phyloP scores from a whole-genome alignment of 192 early-diverging fungal genomes.

The Coemansia sp. region DNA sequence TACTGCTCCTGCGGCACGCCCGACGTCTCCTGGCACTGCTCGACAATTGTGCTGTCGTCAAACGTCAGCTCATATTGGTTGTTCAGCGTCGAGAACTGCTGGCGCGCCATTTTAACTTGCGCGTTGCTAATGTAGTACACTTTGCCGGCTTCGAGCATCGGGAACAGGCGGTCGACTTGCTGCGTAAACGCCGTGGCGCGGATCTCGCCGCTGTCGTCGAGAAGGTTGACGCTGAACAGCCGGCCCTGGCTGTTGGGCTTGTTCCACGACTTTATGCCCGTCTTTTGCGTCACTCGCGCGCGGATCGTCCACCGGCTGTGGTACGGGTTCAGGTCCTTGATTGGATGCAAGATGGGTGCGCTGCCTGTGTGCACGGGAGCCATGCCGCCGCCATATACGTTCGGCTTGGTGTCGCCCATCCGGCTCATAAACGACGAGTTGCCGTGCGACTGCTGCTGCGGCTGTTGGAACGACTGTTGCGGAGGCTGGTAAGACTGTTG shows the following conservation, averaged over 20 bases:
- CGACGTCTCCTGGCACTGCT: slow-evolving; percentile 46
- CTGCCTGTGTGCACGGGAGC: slow-evolving; percentile 46
- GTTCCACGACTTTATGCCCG: slow-evolving; percentile 75
- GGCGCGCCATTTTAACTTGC: slow-evolving; percentile 78
- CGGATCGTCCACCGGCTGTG: slow-evolving; percentile 95
- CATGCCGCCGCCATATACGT: slow-evolving; percentile 9
- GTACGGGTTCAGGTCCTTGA: slow-evolving; percentile 82
- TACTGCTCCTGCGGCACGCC: slow-evolving; percentile 54
- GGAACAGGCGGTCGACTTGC: slow-evolving; percentile 73
- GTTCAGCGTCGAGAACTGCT: slow-evolving; percentile 74
- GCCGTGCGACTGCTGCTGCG: slow-evolving; percentile 13
- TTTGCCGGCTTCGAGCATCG: slow-evolving; percentile 75
- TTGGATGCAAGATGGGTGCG: slow-evolving; percentile 49
- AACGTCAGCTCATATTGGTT: slow-evolving; percentile 93
- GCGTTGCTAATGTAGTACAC: slow-evolving; percentile 85
- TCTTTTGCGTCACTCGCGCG: slow-evolving; percentile 84
- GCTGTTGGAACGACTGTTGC: slow-evolving; percentile 18
- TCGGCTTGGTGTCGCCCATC: slow-evolving; percentile 30
- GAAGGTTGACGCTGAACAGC: slow-evolving; percentile 84
- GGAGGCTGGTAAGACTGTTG: not conserved
- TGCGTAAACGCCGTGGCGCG: slow-evolving; percentile 93
- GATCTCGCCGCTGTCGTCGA: slow-evolving; percentile 91
- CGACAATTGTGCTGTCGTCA: slow-evolving; percentile 68
- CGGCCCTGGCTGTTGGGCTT: slow-evolving; percentile 77
- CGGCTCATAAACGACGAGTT: slow-evolving; percentile 46